Evolutionary conservation across 192 early-diverging fungal species (phyloP), one percentile per base, ranked within the genome.

Genomic region (Mortierella alpina): DNA sequence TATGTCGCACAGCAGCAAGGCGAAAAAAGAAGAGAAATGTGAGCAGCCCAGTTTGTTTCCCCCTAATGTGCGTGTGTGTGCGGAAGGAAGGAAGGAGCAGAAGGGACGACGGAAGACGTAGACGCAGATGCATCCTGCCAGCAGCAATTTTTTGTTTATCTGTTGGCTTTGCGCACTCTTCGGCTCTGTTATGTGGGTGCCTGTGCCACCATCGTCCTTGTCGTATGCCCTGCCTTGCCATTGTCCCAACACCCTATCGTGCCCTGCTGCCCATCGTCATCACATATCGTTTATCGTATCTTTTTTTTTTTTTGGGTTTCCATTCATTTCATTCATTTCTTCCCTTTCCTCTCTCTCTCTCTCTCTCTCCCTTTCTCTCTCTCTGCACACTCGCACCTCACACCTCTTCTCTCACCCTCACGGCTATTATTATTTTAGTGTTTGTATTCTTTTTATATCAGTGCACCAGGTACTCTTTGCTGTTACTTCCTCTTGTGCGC

Each of bases 241-340:
- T 31, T 31, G 31, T n/a, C 58, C 39, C 15, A 10, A 15, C 11
- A 6, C 53, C 5, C 42, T 41, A 41, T 31, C 42, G 40, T 59
- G 52, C 13, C 20, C 15, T 20, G 20, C 20, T 15, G 7, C 52
- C 52, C 57, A 58, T 40, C 23, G 13, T 5, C 20, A 18, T 10
- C 41, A 23, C 2, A 41, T 58, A 14, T 18, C 23, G 2, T 7
- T 39, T 58, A 14, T 14, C 10, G 39, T 20, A 51, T 10, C 17
- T 31, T 15, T 50, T 20, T 39, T 50, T 50, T 47, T 52, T 10
- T 22, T 15, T 40, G 39, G 41, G 39, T 42, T 46, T 62, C 8
- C 44, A 48, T 20, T 63, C 48, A 39, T 41, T 65, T 61, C 59
- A 61, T 61, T 59, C 17, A 5, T 59, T 23, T 31, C 57, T 31